A percentile compares a stretch with the other conserved stretches of the same genome.
These are phyloP conservation scores for Danielia oregonensis DNA, from an alignment of 805 yeast genomes.

Conservation along the genomic window DNA sequence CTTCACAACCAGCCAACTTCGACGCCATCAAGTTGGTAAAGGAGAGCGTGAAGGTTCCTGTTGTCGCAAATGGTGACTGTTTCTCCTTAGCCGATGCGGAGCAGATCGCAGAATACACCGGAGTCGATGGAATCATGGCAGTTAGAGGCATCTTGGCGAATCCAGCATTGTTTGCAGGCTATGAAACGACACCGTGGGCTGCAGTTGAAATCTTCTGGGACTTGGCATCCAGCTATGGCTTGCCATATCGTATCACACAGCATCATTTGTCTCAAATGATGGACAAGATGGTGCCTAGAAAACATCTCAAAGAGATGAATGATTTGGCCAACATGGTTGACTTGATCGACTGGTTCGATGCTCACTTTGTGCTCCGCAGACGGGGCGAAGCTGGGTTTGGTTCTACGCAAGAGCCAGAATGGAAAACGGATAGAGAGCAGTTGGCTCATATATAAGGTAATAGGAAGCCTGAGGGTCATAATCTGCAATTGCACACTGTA, in stretches of 20 bases:
- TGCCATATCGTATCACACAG: slow-evolving; percentile 79
- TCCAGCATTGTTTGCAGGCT: slow-evolving; percentile 85
- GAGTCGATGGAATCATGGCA: slow-evolving; percentile 92
- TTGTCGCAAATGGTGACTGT: slow-evolving; percentile 98
- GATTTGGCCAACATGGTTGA: slow-evolving; percentile 53
- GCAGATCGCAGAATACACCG: slow-evolving; percentile 59
- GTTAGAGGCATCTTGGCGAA: slow-evolving; percentile 84
- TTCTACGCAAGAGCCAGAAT: slow-evolving; percentile 35
- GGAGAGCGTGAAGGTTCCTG: slow-evolving; percentile 60
- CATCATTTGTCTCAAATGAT: slow-evolving; percentile 91
- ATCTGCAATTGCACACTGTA: no score
- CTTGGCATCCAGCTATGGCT: slow-evolving; percentile 71
- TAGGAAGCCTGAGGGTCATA: no score
- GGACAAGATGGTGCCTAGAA: slow-evolving; percentile 42
- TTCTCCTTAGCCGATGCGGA: slow-evolving; percentile 62
- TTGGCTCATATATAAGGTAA: slow-evolving; percentile 9
- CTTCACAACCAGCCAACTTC: slow-evolving; percentile 76
- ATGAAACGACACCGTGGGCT: slow-evolving; percentile 77
- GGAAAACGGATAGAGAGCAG: slow-evolving; percentile 13
- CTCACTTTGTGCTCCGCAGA: slow-evolving; percentile 60
- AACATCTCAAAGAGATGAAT: slow-evolving; percentile 54
- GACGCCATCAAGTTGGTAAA: slow-evolving; percentile 74
- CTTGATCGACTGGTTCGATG: slow-evolving; percentile 81
- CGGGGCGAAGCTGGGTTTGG: slow-evolving; percentile 71
- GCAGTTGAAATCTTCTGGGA: slow-evolving; percentile 84